A percentile compares a stretch with the other conserved stretches of the same genome.
Evolutionary conservation across 1,284 basidiomycete genomes (phyloP).

Genomic region (Leucoagaricus sp.): DNA sequence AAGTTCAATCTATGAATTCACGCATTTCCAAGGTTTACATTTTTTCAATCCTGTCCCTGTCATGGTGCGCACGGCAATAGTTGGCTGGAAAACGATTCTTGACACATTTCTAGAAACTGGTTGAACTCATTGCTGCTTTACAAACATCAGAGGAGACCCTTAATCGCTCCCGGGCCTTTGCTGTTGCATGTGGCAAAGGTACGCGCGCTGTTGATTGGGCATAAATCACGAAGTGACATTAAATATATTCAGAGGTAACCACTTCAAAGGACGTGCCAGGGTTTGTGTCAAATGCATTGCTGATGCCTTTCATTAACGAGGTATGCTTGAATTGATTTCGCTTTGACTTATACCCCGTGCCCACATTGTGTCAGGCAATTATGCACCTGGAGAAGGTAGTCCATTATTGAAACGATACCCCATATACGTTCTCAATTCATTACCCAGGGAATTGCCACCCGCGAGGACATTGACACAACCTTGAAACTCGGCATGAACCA

Average conservation of each 20-base stretch:
- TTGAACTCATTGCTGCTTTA: constrained; percentile 90
- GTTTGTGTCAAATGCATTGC: constrained; percentile 84
- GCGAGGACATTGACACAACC: constrained; percentile 95
- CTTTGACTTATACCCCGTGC: not conserved
- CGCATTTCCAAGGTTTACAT: constrained; percentile 75
- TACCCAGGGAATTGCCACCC: constrained; percentile 78
- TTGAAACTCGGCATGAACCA: constrained; percentile 94
- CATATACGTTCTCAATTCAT: not conserved
- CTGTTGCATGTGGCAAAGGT: constrained; percentile 90
- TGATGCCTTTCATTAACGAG: constrained; percentile 94
- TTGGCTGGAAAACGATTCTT: not conserved
- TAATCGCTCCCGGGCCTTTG: constrained; percentile 80
- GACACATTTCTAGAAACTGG: constrained; percentile 67
- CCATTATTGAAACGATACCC: not conserved
- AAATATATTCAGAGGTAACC: constrained; percentile 70
- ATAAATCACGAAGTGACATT: not conserved
- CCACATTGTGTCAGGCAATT: constrained; percentile 64
- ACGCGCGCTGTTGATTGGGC: constrained; percentile 16
- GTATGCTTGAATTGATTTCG: constrained; percentile 34
- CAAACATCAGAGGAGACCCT: constrained; percentile 85
- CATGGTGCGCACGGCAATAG: constrained; percentile 62
- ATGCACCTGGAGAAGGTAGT: constrained; percentile 85
- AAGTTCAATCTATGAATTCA: not conserved
- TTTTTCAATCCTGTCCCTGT: constrained; percentile 97
- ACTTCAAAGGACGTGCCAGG: constrained; percentile 90